Evolutionary conservation across 257 asterid species (phyloP), one percentile per base, ranked within the genome.

Genomic region (Thymus mandschuricus): DNA sequence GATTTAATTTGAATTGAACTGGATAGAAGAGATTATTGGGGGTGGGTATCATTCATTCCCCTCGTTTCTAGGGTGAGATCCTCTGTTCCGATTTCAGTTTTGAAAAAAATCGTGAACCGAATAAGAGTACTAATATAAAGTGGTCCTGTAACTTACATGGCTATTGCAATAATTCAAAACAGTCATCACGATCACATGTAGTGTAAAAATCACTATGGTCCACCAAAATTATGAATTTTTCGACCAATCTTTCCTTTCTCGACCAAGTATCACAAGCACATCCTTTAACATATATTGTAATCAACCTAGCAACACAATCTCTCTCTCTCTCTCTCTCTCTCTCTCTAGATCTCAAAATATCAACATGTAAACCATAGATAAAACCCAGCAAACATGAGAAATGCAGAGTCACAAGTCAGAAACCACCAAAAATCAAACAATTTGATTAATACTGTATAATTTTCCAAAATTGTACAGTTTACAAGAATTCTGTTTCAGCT

Each of bases 91-190:
- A 46, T 12, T 12, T 3, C 1, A 4, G 5, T 48, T 48, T 52
- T 52, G 12, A 52, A 52, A 54, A 21, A 34, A 11, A 27, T 54
- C 27, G 38, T 3, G 3, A 8, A 54, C 10, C 6, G 28, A 54
- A 2, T 54, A 48, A 12, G 3, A 9, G 3, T 9, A 30, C 9
- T 3, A 55, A 33, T 4, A 4, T 0, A 15, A 58, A 66, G 78
- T 77, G 81, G 78, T 71, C 78, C 81, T 43, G 8, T 52, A 40
- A 66, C 60, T 13, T 51, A n/a, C n/a, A n/a, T n/a, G 21, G 21
- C 21, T 66, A 77, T 34, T 34, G 71, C 78, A 77, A 77, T 71
- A 77, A 76, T 58, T 76, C 76, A 70, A 76, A 59, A 76, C 64
- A 34, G 43, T 64, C 59, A 66, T 76, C 76, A 76, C 81, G 40